These are phyloP conservation scores for Cenchrus purpureus DNA, from an alignment of 176 grass and related monocot genomes.

Conservation along the genomic window DNA sequence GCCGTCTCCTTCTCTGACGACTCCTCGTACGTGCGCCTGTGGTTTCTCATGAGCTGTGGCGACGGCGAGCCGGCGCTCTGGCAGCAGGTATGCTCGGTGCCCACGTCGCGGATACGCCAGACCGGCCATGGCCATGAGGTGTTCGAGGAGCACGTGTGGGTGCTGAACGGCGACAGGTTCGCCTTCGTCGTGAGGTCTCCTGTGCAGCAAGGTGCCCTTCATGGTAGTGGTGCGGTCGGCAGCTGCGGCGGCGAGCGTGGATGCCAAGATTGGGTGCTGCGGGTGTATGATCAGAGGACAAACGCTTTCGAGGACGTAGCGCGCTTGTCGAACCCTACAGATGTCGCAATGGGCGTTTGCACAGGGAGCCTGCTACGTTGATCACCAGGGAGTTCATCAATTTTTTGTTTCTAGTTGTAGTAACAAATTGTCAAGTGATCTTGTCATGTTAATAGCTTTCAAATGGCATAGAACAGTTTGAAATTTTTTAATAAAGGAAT, in stretches of 20 bases:
- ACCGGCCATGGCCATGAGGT: too few species aligned
- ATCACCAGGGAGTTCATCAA: too few species aligned
- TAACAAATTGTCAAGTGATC: too few species aligned
- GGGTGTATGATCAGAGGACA: conserved; percentile 6
- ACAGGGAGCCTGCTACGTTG: not conserved
- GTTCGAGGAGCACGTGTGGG: not conserved
- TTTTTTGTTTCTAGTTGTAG: too few species aligned
- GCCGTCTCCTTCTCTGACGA: not conserved
- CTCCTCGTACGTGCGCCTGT: not conserved
- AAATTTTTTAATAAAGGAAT: too few species aligned
- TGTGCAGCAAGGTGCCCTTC: too few species aligned
- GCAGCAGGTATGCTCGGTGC: conserved; percentile 1
- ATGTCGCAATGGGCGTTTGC: not conserved
- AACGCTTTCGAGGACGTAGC: not conserved
- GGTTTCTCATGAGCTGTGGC: not conserved
- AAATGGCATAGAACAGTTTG: too few species aligned
- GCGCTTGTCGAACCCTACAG: not conserved
- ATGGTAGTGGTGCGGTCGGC: not conserved
- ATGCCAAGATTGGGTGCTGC: not conserved
- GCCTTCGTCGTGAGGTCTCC: not conserved
- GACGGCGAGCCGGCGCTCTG: not conserved
- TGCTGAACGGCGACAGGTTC: not conserved
- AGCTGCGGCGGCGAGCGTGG: not conserved
- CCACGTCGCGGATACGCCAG: not conserved
- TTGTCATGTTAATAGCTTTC: too few species aligned